Evolutionary conservation across 257 asterid species (phyloP).

Genomic region (Rubia yunnanensis): DNA sequence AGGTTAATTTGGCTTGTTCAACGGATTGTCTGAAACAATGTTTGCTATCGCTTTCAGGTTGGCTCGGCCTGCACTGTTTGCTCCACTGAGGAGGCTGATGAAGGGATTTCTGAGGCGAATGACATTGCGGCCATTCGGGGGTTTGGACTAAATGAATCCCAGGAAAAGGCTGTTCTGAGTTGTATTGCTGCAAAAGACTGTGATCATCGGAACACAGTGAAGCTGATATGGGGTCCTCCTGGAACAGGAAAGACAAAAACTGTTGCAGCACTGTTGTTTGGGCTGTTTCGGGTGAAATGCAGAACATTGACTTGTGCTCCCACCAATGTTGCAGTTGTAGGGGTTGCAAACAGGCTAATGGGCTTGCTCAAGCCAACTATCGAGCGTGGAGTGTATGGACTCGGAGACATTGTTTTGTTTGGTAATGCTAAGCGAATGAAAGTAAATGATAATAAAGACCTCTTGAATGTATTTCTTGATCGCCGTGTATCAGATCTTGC

Average conservation of each 20-base stretch:
- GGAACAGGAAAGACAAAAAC: slow-evolving; percentile 81
- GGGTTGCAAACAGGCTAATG: slow-evolving; percentile 35
- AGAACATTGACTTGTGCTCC: slow-evolving; percentile 69
- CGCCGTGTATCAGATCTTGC: slow-evolving; percentile 31
- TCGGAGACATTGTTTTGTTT: slow-evolving; percentile 58
- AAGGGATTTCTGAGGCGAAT: slow-evolving; percentile 8
- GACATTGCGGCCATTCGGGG: slow-evolving; percentile 13
- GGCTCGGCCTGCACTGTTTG: slow-evolving; percentile 35
- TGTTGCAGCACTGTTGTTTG: slow-evolving; percentile 27
- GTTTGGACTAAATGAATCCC: slow-evolving; percentile 44
- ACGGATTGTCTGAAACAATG: background rate
- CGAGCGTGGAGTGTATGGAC: slow-evolving; percentile 38
- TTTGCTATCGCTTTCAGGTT: slow-evolving; percentile 16
- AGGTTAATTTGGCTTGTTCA: too few relatives aligned
- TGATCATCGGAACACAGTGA: slow-evolving; percentile 28
- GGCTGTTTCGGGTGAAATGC: slow-evolving; percentile 29
- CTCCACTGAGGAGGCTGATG: slow-evolving; percentile 1
- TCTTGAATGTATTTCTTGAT: slow-evolving; percentile 49
- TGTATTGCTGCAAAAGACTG: slow-evolving; percentile 42
- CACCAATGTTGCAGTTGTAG: slow-evolving; percentile 51
- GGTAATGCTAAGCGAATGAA: slow-evolving; percentile 61
- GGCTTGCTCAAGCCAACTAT: slow-evolving; percentile 24
- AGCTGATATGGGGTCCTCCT: slow-evolving; percentile 86
- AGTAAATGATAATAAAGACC: slow-evolving; percentile 42
- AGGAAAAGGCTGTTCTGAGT: slow-evolving; percentile 33